Evolutionary conservation across 2,329 filamentous ascomycete species (phyloP).

Genomic region (Ophiostoma himal-ulmi): DNA sequence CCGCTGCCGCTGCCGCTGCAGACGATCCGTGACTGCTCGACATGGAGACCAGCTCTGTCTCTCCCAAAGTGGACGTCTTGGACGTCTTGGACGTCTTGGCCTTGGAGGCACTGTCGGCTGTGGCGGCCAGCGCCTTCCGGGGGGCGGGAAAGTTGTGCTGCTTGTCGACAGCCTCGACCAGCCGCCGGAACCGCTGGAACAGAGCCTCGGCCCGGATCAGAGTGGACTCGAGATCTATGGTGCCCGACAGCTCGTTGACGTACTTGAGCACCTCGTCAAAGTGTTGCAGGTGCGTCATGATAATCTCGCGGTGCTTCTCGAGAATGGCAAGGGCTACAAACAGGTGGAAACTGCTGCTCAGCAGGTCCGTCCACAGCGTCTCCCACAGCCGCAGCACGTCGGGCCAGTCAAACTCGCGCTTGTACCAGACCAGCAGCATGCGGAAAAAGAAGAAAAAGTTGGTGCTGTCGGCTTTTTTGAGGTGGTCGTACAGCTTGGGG

Average conservation of each 20-base stretch:
- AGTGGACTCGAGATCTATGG: conserved; percentile 82
- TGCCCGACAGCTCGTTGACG: conserved; percentile 90
- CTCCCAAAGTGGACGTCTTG: not conserved
- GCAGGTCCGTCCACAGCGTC: conserved; percentile 84
- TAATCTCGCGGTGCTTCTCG: conserved; percentile 92
- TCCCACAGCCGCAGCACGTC: conserved; percentile 91
- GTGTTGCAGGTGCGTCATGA: conserved; percentile 87
- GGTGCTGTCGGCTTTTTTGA: conserved; percentile 85
- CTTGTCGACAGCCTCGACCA: conserved; percentile 87
- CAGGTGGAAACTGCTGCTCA: conserved; percentile 84
- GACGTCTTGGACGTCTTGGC: not conserved
- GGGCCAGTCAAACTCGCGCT: conserved; percentile 87
- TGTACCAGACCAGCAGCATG: conserved; percentile 98
- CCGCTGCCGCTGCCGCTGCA: not conserved
- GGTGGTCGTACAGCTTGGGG: conserved; percentile 83
- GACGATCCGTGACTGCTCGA: not conserved
- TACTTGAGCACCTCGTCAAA: conserved; percentile 99
- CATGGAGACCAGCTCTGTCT: conserved; percentile 22
- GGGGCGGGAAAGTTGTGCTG: conserved; percentile 74
- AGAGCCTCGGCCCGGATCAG: conserved; percentile 82
- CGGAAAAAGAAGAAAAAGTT: conserved; percentile 99
- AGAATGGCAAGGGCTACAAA: conserved; percentile 91
- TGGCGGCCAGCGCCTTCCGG: conserved; percentile 25
- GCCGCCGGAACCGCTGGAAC: conserved; percentile 80
- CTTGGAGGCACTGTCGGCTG: not conserved